These are phyloP conservation scores for Halophytophthora polymorphica DNA, from an alignment of 352 stramenopile genomes.

Conservation along the genomic window DNA sequence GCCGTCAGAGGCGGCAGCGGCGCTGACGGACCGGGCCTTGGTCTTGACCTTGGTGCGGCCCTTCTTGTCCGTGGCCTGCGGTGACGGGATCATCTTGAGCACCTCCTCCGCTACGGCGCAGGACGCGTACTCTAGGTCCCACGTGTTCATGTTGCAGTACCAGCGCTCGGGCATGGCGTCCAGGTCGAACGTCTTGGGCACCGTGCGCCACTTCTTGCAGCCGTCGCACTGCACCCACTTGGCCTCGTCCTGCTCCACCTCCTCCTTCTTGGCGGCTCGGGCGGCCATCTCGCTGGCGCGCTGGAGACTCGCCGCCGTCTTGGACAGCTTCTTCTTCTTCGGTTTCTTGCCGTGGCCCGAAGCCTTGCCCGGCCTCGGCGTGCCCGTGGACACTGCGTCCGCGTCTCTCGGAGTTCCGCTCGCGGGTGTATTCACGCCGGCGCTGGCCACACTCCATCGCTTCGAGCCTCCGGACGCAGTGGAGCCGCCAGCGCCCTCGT, in stretches of 20 bases:
- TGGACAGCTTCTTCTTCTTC: slow-evolving; percentile 53
- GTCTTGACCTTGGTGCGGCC: slow-evolving; percentile 29
- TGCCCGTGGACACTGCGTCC: slow-evolving; percentile 6
- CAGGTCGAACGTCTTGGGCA: slow-evolving; percentile 87
- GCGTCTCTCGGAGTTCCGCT: neutral
- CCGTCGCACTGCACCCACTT: slow-evolving; percentile 96
- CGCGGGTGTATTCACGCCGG: slow-evolving; percentile 11
- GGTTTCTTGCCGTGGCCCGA: slow-evolving; percentile 43
- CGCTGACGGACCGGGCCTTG: slow-evolving; percentile 24
- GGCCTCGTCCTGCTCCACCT: slow-evolving; percentile 48
- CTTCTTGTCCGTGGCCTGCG: slow-evolving; percentile 19
- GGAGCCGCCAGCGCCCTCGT: slow-evolving; percentile 30
- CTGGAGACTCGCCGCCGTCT: slow-evolving; percentile 13
- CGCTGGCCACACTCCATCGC: slow-evolving; percentile 3
- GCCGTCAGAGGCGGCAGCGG: slow-evolving; percentile 17
- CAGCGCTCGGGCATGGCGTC: slow-evolving; percentile 92
- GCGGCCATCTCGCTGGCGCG: slow-evolving; percentile 20
- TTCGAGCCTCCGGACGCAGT: slow-evolving; percentile 19
- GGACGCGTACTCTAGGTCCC: slow-evolving; percentile 80
- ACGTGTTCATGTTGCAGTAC: slow-evolving; percentile 96
- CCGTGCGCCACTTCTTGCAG: slow-evolving; percentile 95
- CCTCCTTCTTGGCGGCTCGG: slow-evolving; percentile 20
- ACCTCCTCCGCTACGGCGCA: slow-evolving; percentile 91
- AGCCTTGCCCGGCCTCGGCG: slow-evolving; percentile 7
- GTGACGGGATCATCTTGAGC: slow-evolving; percentile 32